Conservation (phyloP, 257 asterid species). For the Solanum chilense region DNA sequence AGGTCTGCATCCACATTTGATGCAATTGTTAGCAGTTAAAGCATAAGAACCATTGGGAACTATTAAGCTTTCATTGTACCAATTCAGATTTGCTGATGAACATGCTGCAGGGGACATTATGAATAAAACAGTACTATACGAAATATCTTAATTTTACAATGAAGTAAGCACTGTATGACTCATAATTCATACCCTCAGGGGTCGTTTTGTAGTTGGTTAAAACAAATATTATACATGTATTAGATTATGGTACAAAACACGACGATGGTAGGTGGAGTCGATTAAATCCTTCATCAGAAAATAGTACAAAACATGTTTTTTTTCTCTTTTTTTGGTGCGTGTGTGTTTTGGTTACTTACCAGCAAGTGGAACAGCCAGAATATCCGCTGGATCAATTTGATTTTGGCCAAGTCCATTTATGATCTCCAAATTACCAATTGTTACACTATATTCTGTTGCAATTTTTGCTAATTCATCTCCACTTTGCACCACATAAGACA, state of each 20-base stretch:
- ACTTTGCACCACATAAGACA: slow-evolving; percentile 8
- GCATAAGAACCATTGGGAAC: slow-evolving; percentile 10
- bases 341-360: not conserved
- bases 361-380: slow-evolving; percentile 10
- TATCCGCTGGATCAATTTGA: slow-evolving; percentile 6
- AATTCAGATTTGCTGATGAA: slow-evolving; percentile 8
- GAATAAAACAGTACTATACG: not conserved
- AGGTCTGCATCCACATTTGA: slow-evolving; percentile 6
- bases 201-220: too few species aligned
- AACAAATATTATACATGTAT: too few species aligned
- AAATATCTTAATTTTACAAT: not conserved
- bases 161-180: not conserved
- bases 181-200: too few species aligned
- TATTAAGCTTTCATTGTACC: slow-evolving; percentile 12
- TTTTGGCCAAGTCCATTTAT: slow-evolving; percentile 7
- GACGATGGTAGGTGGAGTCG: not conserved
- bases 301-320: not conserved
- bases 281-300: not conserved
- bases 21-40: slow-evolving; percentile 3
- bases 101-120: not conserved
- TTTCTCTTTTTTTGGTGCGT: not conserved
- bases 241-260: too few species aligned
- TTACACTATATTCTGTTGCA: not conserved
- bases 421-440: not conserved
- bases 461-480: not conserved